Percentiles rank a stretch among this genome's conserved stretches.
Conservation (phyloP, 2,329 filamentous ascomycete genomes). For the Aschersonia sp. region DNA sequence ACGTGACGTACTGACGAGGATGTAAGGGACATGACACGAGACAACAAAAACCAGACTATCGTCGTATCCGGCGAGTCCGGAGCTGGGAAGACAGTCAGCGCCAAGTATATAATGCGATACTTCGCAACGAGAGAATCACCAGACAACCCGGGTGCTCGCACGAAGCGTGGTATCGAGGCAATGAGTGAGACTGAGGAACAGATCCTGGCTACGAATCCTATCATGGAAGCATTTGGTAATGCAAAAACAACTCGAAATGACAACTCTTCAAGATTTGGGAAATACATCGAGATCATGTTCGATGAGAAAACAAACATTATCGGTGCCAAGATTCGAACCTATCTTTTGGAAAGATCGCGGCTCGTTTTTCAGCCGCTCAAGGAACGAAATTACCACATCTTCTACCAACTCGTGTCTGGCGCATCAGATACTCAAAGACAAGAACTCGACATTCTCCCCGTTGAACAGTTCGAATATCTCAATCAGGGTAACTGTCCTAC, state of each 20-base stretch:
- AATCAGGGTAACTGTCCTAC: slow-evolving; percentile 86
- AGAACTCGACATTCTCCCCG: slow-evolving; percentile 61
- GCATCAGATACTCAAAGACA: slow-evolving; percentile 72
- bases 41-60: slow-evolving; percentile 91
- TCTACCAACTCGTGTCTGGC: slow-evolving; percentile 92
- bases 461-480: slow-evolving; percentile 89
- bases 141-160: slow-evolving; percentile 65
- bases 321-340: slow-evolving; percentile 91
- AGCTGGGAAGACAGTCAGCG: slow-evolving; percentile 97
- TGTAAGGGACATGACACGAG: slow-evolving; percentile 82
- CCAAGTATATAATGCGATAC: slow-evolving; percentile 99
- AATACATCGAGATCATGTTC: slow-evolving; percentile 99
- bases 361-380: slow-evolving; percentile 95
- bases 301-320: slow-evolving; percentile 92
- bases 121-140: slow-evolving; percentile 95
- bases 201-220: slow-evolving; percentile 94
- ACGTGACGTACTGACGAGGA: slow-evolving; percentile 28
- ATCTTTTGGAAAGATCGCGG: slow-evolving; percentile 86
- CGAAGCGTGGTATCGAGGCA: slow-evolving; percentile 57
- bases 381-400: slow-evolving; percentile 98
- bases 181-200: slow-evolving; percentile 99
- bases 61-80: slow-evolving; percentile 99
- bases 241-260: slow-evolving; percentile 99
- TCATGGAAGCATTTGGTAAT: slow-evolving; percentile 99
- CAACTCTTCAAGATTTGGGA: slow-evolving; percentile 96